Base-by-base conservation (phyloP, 2,329 filamentous ascomycete species). In the Diplodia scrobiculata region DNA sequence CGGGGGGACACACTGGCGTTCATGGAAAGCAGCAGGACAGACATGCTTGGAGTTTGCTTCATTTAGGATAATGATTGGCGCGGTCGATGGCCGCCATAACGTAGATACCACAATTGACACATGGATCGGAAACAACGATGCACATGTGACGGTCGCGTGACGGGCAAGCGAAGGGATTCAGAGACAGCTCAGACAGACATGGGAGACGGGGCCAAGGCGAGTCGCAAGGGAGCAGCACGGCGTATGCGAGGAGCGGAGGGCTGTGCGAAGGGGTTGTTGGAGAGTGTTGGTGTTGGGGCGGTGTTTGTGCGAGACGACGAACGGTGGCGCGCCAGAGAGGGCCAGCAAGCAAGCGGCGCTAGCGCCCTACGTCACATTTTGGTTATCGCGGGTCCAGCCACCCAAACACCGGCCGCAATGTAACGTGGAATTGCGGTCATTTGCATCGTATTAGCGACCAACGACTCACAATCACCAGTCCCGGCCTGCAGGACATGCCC, bases 21-120 rank as follows among this genome's bases (percentile, higher is more conserved):
- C 17, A 36, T 32, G 45, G 64, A 25, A n/a, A 21, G 29, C 27
- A 58, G 63, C 19, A 27, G 63, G 41, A 27, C 52, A 32, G 48
- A 58, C 58, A 58, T 58, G 51, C 14, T 63, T 64, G 65, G 65
- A 67, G 65, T 67, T 52, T 63, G 50, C 48, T 51, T 58, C 55
- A 25, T 53, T 38, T 25, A 45, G 51, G 64, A 60, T 60, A 59
- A 66, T 41, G 64, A 50, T 65, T 38, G 59, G 11, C 5, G 45
- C 45, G 58, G 19, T 34, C 58, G 41, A 50, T 62, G 45, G 45
- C 58, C 19, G 41, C 25, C 36, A 47, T 53, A 36, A 66, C 53
- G 64, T 60, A 66, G 64, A 66, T 66, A 66, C 64, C 63, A 65
- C 47, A 66, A 50, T 55, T 55, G 38, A 65, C 41, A 27, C 48